Percentiles rank a stretch among this genome's conserved stretches.
Conservation (phyloP, 1,139 yeast genomes). For the Sugiyamaella xylanicola region DNA sequence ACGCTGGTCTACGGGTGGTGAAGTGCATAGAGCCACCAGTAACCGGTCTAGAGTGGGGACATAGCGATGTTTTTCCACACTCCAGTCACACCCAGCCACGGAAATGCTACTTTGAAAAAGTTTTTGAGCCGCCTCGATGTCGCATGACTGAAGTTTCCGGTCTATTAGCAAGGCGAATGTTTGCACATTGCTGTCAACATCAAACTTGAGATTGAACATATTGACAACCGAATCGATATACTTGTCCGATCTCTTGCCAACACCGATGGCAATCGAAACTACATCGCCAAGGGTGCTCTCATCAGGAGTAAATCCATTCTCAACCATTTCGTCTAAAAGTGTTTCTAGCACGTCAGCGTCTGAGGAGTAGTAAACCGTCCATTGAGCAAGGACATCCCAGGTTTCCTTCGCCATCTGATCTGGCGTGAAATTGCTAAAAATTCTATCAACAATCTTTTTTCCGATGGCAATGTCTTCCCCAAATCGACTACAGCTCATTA, state of each 20-base stretch:
- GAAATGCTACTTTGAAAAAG: slow-evolving; percentile 45
- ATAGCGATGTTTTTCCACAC: slow-evolving; percentile 40
- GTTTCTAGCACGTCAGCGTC: slow-evolving; percentile 24
- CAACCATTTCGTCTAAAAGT: slow-evolving; percentile 28
- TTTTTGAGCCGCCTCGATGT: slow-evolving; percentile 39
- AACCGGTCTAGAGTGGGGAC: slow-evolving; percentile 42
- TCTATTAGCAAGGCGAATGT: slow-evolving; percentile 35
- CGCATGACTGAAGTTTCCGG: slow-evolving; percentile 35
- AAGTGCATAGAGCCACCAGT: slow-evolving; percentile 36
- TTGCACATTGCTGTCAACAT: slow-evolving; percentile 36
- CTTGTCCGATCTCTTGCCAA: slow-evolving; percentile 30
- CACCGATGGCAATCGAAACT: slow-evolving; percentile 31
- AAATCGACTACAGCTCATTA: slow-evolving; percentile 34
- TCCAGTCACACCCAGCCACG: slow-evolving; percentile 50
- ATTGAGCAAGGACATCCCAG: slow-evolving; percentile 43
- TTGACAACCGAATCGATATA: slow-evolving; percentile 30
- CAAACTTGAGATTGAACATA: slow-evolving; percentile 31
- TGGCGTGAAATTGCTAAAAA: slow-evolving; percentile 23
- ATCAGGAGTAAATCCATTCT: slow-evolving; percentile 32
- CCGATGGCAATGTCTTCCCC: slow-evolving; percentile 31
- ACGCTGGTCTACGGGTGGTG: slow-evolving; percentile 36
- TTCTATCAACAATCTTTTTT: slow-evolving; percentile 24
- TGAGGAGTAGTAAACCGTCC: slow-evolving; percentile 36
- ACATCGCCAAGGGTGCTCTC: slow-evolving; percentile 36
- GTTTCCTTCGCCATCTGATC: slow-evolving; percentile 37